Conservation (phyloP, 495 filamentous ascomycete genomes). For the Rhypophila decipiens region DNA sequence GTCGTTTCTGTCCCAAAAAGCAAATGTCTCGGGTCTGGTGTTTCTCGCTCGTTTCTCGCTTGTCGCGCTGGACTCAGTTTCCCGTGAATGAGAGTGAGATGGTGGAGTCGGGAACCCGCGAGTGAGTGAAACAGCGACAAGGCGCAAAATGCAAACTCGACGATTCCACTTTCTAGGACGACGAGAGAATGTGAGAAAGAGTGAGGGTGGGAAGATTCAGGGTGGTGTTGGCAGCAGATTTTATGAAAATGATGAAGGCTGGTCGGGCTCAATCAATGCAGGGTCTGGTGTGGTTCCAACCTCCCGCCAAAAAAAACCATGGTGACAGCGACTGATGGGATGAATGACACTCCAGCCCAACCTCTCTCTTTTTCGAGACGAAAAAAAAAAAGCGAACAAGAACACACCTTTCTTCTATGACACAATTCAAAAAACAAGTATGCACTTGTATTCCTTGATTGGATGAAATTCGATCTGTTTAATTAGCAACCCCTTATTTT, state of each 20-base stretch:
- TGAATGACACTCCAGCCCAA: constrained; percentile 18
- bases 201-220: neutral
- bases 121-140: neutral
- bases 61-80: neutral
- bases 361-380: constrained; percentile 20
- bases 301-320: constrained; percentile 16
- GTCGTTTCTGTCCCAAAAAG: neutral
- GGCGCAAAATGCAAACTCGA: neutral
- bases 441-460: too few relatives aligned
- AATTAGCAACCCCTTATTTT: constrained; percentile 11
- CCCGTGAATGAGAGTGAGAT: neutral
- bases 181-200: neutral
- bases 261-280: constrained; percentile 20
- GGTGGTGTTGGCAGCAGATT: constrained; percentile 4
- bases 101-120: too few relatives aligned
- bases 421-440: too few relatives aligned
- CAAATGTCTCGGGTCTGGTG: neutral
- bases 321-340: neutral
- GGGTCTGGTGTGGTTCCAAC: constrained; percentile 19
- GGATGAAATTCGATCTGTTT: too few relatives aligned
- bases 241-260: constrained; percentile 13
- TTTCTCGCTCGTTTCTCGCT: neutral
- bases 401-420: too few relatives aligned
- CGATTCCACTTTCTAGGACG: neutral
- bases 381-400: neutral